Conservation (phyloP, 2,329 filamentous ascomycete genomes). For the Aspergillus sp. region DNA sequence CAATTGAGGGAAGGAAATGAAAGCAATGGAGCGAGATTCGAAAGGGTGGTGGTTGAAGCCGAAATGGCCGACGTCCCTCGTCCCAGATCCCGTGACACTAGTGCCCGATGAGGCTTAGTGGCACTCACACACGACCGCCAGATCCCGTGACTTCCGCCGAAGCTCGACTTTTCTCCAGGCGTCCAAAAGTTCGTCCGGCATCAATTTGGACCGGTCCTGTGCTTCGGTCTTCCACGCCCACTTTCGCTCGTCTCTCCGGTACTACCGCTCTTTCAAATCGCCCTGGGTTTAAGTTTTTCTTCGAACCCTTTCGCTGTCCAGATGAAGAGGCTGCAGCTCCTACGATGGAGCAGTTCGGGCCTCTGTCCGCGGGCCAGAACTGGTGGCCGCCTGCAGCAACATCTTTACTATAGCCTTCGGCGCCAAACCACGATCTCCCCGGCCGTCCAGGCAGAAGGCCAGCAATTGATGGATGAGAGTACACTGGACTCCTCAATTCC, state of each 20-base stretch:
- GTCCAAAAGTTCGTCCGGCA: constrained; percentile 21
- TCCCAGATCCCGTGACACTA: constrained; percentile 28
- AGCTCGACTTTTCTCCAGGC: constrained; percentile 38
- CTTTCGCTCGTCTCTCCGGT: constrained; percentile 13
- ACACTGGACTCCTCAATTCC: constrained; percentile 22
- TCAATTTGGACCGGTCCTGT: background rate
- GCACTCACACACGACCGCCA: constrained; percentile 29
- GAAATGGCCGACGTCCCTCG: constrained; percentile 30
- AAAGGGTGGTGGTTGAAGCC: constrained; percentile 26
- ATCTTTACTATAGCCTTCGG: constrained; percentile 35
- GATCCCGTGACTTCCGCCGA: constrained; percentile 38
- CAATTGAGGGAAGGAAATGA: constrained; percentile 19
- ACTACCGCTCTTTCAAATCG: constrained; percentile 3
- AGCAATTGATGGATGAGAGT: constrained; percentile 28
- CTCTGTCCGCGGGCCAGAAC: constrained; percentile 48
- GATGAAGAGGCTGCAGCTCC: constrained; percentile 53
- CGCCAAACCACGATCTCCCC: constrained; percentile 43
- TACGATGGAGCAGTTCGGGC: constrained; percentile 52
- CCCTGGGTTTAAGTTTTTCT: background rate
- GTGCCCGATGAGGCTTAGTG: constrained; percentile 26
- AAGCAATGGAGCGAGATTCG: constrained; percentile 20
- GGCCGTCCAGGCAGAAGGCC: constrained; percentile 23
- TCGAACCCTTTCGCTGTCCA: constrained; percentile 23
- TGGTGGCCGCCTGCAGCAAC: constrained; percentile 37
- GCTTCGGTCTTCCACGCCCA: constrained; percentile 13